phyloP scores from a whole-genome alignment of 768 basidiomycete genomes.

The Pulveroboletus sp. region DNA sequence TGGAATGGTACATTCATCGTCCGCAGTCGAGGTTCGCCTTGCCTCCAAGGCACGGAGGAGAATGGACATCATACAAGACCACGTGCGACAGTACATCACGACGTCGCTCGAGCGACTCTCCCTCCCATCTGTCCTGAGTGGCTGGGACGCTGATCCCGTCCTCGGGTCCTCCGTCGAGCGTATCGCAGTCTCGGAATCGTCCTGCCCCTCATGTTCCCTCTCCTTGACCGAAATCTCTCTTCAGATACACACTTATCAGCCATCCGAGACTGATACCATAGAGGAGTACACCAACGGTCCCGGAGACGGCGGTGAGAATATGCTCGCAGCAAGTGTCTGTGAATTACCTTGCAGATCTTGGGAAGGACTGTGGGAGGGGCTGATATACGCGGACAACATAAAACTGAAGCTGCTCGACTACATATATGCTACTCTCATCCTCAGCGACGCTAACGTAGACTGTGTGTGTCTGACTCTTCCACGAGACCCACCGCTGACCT shows the following conservation, averaged over 20 bases:
- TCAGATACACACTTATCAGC: slow-evolving; percentile 87
- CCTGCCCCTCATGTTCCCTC: slow-evolving; percentile 53
- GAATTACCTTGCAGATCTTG: slow-evolving; percentile 79
- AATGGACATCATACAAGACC: slow-evolving; percentile 67
- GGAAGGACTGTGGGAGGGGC: slow-evolving; percentile 91
- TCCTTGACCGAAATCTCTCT: slow-evolving; percentile 57
- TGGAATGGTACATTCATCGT: not conserved
- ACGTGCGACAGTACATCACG: slow-evolving; percentile 54
- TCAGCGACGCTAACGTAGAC: slow-evolving; percentile 85
- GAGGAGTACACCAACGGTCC: slow-evolving; percentile 69
- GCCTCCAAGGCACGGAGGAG: slow-evolving; percentile 63
- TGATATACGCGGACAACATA: slow-evolving; percentile 81
- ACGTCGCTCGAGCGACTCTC: slow-evolving; percentile 61
- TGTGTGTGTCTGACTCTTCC: slow-evolving; percentile 45
- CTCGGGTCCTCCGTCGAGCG: slow-evolving; percentile 72
- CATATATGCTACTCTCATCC: slow-evolving; percentile 89
- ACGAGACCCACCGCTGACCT: slow-evolving; percentile 4
- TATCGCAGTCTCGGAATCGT: slow-evolving; percentile 68
- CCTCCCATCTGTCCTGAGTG: slow-evolving; percentile 65
- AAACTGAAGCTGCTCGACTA: slow-evolving; percentile 89
- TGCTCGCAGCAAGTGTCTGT: slow-evolving; percentile 86
- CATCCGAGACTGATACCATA: slow-evolving; percentile 59
- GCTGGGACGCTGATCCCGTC: slow-evolving; percentile 75
- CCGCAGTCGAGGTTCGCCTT: slow-evolving; percentile 79
- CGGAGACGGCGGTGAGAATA: slow-evolving; percentile 57